Conservation (phyloP, 768 basidiomycete species). For the Amanita muscaria region DNA sequence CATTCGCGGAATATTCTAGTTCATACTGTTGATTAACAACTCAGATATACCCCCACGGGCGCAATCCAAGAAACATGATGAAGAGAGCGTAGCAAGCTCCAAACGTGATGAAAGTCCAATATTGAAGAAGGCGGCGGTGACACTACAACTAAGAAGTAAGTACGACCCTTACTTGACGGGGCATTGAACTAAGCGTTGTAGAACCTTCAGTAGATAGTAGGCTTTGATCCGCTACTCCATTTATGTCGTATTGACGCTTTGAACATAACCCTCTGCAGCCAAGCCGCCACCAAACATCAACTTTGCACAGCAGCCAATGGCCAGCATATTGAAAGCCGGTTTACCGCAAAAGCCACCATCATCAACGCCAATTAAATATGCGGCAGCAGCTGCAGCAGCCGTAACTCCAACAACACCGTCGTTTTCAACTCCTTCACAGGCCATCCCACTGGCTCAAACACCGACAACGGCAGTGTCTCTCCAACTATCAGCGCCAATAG, state of each 20-base stretch:
- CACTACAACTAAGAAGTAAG: conserved; percentile 65
- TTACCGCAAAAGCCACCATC: conserved; percentile 48
- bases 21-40: background rate
- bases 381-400: conserved; percentile 77
- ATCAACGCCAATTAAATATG: conserved; percentile 80
- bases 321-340: conserved; percentile 67
- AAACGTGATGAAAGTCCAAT: conserved; percentile 75
- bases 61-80: conserved; percentile 68
- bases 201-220: conserved; percentile 67
- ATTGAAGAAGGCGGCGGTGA: conserved; percentile 63
- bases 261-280: conserved; percentile 23
- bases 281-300: conserved; percentile 79
- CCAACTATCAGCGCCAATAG: background rate
- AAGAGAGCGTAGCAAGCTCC: conserved; percentile 65
- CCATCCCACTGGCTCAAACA: conserved; percentile 5
- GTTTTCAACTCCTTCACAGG: conserved; percentile 12
- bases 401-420: conserved; percentile 23
- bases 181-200: conserved; percentile 20
- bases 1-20: no score
- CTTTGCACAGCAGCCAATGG: conserved; percentile 70
- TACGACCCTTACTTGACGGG: conserved; percentile 13
- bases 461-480: background rate
- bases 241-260: conserved; percentile 9
- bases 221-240: conserved; percentile 13
- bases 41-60: conserved; percentile 61